These are phyloP conservation scores for Plasmopara halstedii DNA, from an alignment of 352 stramenopile species.

Conservation along the genomic window DNA sequence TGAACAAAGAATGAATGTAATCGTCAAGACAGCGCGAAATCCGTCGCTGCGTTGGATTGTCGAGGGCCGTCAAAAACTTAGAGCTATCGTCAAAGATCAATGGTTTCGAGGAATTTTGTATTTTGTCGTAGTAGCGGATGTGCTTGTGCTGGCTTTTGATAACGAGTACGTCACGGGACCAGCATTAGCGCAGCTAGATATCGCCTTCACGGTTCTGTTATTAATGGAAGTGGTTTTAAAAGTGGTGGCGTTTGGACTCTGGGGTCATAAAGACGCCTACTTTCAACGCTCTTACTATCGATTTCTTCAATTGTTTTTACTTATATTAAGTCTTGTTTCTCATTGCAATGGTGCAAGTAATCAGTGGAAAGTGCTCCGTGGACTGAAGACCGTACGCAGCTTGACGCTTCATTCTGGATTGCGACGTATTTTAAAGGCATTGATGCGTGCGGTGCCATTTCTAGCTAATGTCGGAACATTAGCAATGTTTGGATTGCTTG, in stretches of 20 bases:
- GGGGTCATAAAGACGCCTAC: constrained; percentile 36
- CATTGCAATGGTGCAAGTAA: constrained; percentile 18
- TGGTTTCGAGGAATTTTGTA: constrained; percentile 42
- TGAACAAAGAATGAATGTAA: background rate
- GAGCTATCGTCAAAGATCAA: constrained; percentile 30
- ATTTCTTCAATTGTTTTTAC: constrained; percentile 41
- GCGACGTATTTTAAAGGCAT: constrained; percentile 55
- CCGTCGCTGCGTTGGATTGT: constrained; percentile 16
- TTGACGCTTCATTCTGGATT: constrained; percentile 60
- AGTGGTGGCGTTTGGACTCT: constrained; percentile 42
- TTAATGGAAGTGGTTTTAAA: constrained; percentile 55
- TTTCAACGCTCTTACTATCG: constrained; percentile 40
- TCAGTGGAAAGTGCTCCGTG: constrained; percentile 45
- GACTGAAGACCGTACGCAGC: constrained; percentile 56
- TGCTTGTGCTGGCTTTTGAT: constrained; percentile 53
- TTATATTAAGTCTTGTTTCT: constrained; percentile 45
- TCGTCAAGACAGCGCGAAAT: constrained; percentile 5
- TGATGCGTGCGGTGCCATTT: constrained; percentile 61
- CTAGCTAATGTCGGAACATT: constrained; percentile 68
- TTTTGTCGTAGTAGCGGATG: constrained; percentile 38
- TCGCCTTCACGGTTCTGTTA: constrained; percentile 53
- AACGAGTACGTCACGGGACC: constrained; percentile 32
- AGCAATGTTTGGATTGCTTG: constrained; percentile 63
- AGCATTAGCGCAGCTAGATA: constrained; percentile 28
- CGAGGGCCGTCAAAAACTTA: constrained; percentile 18